Percentiles rank a stretch among this genome's conserved stretches.
These are phyloP conservation scores for Candolleomyces efflorescens DNA, from an alignment of 768 basidiomycete genomes.

Conservation along the genomic window DNA sequence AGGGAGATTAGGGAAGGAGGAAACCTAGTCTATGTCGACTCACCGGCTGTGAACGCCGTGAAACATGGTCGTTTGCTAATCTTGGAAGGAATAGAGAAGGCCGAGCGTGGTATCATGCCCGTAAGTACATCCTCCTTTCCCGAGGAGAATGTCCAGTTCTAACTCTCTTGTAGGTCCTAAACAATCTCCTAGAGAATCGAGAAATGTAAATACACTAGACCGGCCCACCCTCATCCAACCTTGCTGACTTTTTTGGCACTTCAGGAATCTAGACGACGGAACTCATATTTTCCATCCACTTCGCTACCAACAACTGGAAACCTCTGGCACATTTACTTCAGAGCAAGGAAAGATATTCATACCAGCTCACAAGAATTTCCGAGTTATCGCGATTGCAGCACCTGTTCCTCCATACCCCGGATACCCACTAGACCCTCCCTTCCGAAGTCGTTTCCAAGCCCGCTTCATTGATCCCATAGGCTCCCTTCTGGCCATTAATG, in stretches of 20 bases:
- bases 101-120: slow-evolving; percentile 70
- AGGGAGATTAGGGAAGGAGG: slow-evolving; percentile 59
- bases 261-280: slow-evolving; percentile 65
- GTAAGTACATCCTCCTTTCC: slow-evolving; percentile 28
- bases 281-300: slow-evolving; percentile 66
- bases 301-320: slow-evolving; percentile 48
- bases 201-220: slow-evolving; percentile 68
- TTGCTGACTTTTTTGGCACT: neutral
- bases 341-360: slow-evolving; percentile 45
- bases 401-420: slow-evolving; percentile 68
- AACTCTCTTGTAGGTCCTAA: slow-evolving; percentile 38
- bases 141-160: slow-evolving; percentile 7
- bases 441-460: slow-evolving; percentile 65
- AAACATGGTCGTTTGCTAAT: slow-evolving; percentile 64
- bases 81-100: slow-evolving; percentile 68
- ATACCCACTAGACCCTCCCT: slow-evolving; percentile 63
- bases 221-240: neutral
- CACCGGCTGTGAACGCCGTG: slow-evolving; percentile 60
- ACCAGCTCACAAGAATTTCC: slow-evolving; percentile 63
- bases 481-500: slow-evolving; percentile 41
- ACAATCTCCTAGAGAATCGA: slow-evolving; percentile 67
- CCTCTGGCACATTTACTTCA: slow-evolving; percentile 21
- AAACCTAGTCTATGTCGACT: slow-evolving; percentile 63
- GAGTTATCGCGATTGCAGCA: slow-evolving; percentile 65
- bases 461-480: slow-evolving; percentile 62